Percentiles rank a stretch among this genome's conserved stretches.
Evolutionary conservation across 768 basidiomycete genomes (phyloP).

Genomic region (Suillus brevipes): DNA sequence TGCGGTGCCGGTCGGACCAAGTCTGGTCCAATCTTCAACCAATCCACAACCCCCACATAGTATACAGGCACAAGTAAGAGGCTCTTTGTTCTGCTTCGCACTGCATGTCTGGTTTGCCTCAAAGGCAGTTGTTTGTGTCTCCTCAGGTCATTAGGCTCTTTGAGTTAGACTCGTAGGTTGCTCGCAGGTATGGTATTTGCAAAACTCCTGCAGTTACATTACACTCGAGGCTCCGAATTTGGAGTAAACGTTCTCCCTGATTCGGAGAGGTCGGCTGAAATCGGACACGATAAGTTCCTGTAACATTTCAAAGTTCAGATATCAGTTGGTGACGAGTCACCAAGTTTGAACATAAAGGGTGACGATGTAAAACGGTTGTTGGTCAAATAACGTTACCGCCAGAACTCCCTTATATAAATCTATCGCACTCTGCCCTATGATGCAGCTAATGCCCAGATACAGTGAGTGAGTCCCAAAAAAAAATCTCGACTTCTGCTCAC

Average conservation of each 20-base stretch:
- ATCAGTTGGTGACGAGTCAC: neutral
- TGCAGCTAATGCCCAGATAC: neutral
- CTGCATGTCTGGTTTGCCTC: neutral
- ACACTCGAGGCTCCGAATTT: neutral
- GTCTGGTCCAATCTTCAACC: constrained; percentile 1
- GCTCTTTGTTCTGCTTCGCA: neutral
- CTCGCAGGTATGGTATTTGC: neutral
- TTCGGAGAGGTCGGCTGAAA: neutral
- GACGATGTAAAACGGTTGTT: neutral
- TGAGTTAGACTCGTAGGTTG: neutral
- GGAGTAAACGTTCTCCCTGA: neutral
- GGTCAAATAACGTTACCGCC: neutral
- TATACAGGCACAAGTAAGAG: neutral
- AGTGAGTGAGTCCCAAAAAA: neutral
- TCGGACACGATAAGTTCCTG: neutral
- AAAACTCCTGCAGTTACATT: too few species aligned
- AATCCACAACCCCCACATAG: neutral
- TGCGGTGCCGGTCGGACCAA: neutral
- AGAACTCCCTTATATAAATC: neutral
- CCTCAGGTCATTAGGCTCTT: neutral
- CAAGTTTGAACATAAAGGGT: neutral
- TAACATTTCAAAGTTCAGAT: neutral
- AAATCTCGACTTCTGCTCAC: neutral
- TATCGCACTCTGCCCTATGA: too few species aligned
- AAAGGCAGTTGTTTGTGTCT: neutral